These are phyloP conservation scores for Tylopilus sp. DNA, from an alignment of 768 basidiomycete species.

Conservation along the genomic window DNA sequence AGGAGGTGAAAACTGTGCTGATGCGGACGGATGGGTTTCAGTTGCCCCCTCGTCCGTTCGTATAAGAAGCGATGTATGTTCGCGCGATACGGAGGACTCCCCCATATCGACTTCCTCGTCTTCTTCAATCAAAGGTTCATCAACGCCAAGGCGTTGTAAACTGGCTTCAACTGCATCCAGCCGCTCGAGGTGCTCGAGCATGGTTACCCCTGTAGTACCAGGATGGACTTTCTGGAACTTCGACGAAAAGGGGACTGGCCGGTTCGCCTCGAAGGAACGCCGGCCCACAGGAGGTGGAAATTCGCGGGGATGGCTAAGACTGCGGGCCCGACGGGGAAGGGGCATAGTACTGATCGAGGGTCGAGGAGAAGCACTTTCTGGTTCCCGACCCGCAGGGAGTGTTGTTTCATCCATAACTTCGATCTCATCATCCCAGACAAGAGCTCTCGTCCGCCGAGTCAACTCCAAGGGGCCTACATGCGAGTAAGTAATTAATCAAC, in stretches of 20 bases:
- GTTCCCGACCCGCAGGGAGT: constrained; percentile 31
- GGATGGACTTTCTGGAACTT: constrained; percentile 83
- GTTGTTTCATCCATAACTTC: constrained; percentile 58
- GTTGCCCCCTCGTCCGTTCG: constrained; percentile 29
- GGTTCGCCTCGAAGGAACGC: constrained; percentile 57
- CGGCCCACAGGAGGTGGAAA: constrained; percentile 74
- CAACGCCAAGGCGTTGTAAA: constrained; percentile 66
- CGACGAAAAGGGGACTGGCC: constrained; percentile 81
- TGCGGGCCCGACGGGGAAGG: constrained; percentile 49
- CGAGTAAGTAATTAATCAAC: constrained; percentile 8
- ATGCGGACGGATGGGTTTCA: constrained; percentile 25
- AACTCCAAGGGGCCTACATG: constrained; percentile 79
- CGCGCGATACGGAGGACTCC: constrained; percentile 36
- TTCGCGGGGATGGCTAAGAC: constrained; percentile 56
- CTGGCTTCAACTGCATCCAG: constrained; percentile 81
- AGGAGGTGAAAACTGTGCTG: constrained; percentile 51
- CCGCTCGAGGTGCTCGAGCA: constrained; percentile 82
- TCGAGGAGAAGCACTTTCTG: constrained; percentile 49
- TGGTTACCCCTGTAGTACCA: constrained; percentile 81
- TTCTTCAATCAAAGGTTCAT: constrained; percentile 48
- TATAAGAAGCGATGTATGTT: constrained; percentile 18
- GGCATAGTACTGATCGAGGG: constrained; percentile 64
- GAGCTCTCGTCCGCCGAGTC: constrained; percentile 74
- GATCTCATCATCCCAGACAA: constrained; percentile 86
- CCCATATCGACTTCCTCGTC: constrained; percentile 66